Percentiles rank a stretch among this genome's conserved stretches.
Evolutionary conservation across 768 basidiomycete species (phyloP).

Genomic region (Psilocybe tampanensis): DNA sequence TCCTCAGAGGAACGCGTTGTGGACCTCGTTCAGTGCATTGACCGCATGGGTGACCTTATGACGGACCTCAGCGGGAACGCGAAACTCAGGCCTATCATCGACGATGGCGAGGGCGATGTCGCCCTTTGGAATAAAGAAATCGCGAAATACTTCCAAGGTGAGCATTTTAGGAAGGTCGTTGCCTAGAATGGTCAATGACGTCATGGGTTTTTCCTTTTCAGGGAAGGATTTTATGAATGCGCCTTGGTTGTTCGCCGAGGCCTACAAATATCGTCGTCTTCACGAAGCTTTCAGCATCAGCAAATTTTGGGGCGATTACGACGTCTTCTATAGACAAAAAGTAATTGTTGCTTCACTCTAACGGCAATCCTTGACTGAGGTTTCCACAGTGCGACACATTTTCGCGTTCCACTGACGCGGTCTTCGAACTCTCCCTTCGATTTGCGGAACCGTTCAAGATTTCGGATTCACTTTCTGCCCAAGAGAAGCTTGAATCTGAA

Average conservation of each 20-base stretch:
- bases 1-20: constrained; percentile 80
- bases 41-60: constrained; percentile 91
- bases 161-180: constrained; percentile 16
- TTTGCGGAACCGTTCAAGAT: constrained; percentile 85
- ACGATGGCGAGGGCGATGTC: constrained; percentile 91
- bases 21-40: constrained; percentile 84
- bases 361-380: neutral
- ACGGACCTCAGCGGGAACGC: constrained; percentile 81
- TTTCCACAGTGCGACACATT: constrained; percentile 83
- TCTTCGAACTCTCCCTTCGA: constrained; percentile 91
- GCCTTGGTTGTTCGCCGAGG: constrained; percentile 95
- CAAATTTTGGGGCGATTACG: constrained; percentile 89
- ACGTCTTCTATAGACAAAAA: constrained; percentile 95
- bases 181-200: constrained; percentile 10
- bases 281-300: constrained; percentile 93
- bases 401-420: constrained; percentile 87
- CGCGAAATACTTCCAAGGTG: constrained; percentile 90
- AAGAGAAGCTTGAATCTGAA: constrained; percentile 69
- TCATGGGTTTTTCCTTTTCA: constrained; percentile 6
- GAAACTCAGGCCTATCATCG: constrained; percentile 84
- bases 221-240: constrained; percentile 86
- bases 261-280: constrained; percentile 89
- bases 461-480: constrained; percentile 49
- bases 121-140: constrained; percentile 98
- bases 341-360: constrained; percentile 29